Evolutionary conservation across 208 protist species (phyloP).

Genomic region (Acanthamoeba castellanii): DNA sequence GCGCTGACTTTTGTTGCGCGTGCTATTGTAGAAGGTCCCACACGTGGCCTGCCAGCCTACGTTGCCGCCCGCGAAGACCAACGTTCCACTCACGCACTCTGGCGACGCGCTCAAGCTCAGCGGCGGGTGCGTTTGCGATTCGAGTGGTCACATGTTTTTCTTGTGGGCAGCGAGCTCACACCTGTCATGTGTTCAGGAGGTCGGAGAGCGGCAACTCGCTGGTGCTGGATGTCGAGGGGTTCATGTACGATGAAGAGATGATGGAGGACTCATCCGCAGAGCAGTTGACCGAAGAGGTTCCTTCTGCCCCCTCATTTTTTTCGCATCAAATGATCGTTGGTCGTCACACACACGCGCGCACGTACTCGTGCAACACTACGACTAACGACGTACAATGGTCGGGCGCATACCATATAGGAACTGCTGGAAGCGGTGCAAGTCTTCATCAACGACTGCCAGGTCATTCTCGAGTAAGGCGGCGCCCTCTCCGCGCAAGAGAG

Average conservation of each 20-base stretch:
- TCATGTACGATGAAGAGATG: conserved; percentile 25
- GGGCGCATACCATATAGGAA: not conserved
- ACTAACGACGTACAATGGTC: not conserved
- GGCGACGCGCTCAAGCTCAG: not conserved
- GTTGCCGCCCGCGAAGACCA: not conserved
- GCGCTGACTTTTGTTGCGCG: not conserved
- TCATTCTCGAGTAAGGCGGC: not conserved
- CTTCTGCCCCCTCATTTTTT: not conserved
- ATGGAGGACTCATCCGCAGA: not conserved
- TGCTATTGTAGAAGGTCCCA: not conserved
- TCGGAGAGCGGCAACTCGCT: not conserved
- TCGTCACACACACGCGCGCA: not conserved
- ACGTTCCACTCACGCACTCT: not conserved
- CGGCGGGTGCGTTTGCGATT: not conserved
- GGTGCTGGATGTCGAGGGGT: conserved; percentile 7
- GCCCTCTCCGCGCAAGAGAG: not conserved
- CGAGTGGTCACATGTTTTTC: not conserved
- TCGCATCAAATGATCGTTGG: not conserved
- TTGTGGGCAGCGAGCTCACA: not conserved
- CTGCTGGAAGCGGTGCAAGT: not conserved
- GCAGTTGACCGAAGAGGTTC: not conserved
- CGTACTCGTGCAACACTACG: too few species aligned
- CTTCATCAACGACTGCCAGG: not conserved
- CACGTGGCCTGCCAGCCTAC: not conserved
- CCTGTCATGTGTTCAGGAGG: not conserved